A percentile compares a stretch with the other conserved stretches of the same genome.
phyloP scores from a whole-genome alignment of 176 grass and related monocot genomes.

The Phragmites australis region DNA sequence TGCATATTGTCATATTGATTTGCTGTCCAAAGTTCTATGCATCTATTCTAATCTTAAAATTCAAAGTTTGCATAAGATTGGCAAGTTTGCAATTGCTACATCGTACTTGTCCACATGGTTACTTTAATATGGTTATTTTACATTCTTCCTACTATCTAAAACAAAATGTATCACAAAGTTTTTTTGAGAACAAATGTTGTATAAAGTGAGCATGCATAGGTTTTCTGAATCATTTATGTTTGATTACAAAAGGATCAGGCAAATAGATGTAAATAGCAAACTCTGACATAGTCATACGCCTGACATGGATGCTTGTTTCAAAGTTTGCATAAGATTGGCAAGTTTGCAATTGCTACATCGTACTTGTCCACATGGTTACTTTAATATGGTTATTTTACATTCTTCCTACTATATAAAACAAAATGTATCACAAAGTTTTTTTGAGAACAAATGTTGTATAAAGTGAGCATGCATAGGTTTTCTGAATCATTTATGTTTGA shows the following conservation, averaged over 20 bases:
- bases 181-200: too few relatives aligned
- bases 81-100: not conserved
- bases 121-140: not conserved
- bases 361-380: not conserved
- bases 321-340: not conserved
- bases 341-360: not conserved
- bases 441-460: too few relatives aligned
- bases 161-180: too few relatives aligned
- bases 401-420: not conserved
- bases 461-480: not conserved
- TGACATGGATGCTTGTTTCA: conserved; percentile 3
- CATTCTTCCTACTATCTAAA: not conserved
- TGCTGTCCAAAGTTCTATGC: not conserved
- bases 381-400: not conserved
- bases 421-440: not conserved
- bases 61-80: not conserved
- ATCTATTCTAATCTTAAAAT: not conserved
- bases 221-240: not conserved
- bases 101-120: not conserved
- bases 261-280: not conserved
- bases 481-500: not conserved
- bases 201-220: not conserved
- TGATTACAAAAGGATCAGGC: not conserved
- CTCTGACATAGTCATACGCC: not conserved
- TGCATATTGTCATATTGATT: not conserved